These are phyloP conservation scores for Pseudocercospora fuligena DNA, from an alignment of 2,329 filamentous ascomycete species.

Conservation along the genomic window DNA sequence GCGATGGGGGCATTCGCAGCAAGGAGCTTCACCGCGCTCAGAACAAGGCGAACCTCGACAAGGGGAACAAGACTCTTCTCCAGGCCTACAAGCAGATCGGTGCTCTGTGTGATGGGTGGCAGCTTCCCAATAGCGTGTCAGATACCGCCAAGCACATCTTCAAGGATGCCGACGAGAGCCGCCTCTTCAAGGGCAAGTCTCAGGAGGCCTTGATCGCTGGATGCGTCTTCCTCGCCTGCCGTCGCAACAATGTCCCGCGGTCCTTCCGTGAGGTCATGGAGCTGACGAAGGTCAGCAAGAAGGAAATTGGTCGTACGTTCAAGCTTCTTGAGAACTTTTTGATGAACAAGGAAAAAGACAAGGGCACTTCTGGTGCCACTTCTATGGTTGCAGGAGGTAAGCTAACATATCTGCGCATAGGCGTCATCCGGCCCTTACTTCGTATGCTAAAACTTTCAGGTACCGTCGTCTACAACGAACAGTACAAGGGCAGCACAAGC, in stretches of 20 bases:
- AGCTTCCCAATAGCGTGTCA: conserved; percentile 78
- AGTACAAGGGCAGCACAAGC: conserved; percentile 37
- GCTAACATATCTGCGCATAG: conserved; percentile 26
- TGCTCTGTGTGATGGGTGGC: conserved; percentile 81
- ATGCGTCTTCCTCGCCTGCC: conserved; percentile 96
- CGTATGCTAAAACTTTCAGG: conserved; percentile 27
- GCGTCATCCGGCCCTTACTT: conserved; percentile 23
- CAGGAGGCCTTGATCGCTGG: conserved; percentile 93
- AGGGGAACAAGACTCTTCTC: conserved; percentile 79
- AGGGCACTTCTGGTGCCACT: conserved; percentile 40
- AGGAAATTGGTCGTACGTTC: conserved; percentile 95
- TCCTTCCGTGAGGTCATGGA: conserved; percentile 95
- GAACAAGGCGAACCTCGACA: conserved; percentile 80
- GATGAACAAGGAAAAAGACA: conserved; percentile 69
- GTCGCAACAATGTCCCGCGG: conserved; percentile 82
- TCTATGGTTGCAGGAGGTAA: conserved; percentile 55
- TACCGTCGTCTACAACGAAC: conserved; percentile 35
- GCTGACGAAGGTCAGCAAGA: conserved; percentile 91
- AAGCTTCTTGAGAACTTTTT: conserved; percentile 91
- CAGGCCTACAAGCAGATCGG: conserved; percentile 88
- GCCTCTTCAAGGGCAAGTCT: conserved; percentile 92
- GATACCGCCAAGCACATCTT: conserved; percentile 94
- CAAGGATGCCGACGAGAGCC: conserved; percentile 91
- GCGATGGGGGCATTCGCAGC: conserved; percentile 71
- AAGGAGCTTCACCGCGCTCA: conserved; percentile 82